A percentile compares a stretch with the other conserved stretches of the same genome.
These are phyloP conservation scores for Candida caryicola DNA, from an alignment of 805 yeast genomes.

Conservation along the genomic window DNA sequence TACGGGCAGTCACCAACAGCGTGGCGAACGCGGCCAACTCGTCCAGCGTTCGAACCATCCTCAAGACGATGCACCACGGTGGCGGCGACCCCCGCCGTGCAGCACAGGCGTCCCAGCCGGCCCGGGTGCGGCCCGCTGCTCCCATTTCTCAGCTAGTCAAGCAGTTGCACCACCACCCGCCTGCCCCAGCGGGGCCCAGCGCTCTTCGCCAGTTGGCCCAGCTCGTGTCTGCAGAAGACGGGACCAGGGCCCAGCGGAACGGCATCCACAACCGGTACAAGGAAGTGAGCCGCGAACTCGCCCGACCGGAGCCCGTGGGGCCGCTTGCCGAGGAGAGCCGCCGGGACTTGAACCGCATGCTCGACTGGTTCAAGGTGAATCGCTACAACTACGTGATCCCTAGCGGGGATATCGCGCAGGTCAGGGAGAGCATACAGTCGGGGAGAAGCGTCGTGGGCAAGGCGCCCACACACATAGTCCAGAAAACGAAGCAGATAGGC, in stretches of 20 bases:
- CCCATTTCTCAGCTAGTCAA: not conserved
- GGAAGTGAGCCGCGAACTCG: conserved; percentile 3
- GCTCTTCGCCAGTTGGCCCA: not conserved
- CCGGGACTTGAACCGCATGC: not conserved
- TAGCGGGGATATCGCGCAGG: not conserved
- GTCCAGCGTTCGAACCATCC: too few species aligned
- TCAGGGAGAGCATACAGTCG: not conserved
- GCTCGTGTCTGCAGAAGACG: not conserved
- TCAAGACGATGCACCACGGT: too few species aligned
- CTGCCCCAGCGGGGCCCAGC: not conserved
- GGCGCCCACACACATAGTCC: conserved; percentile 4
- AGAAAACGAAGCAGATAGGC: conserved; percentile 2
- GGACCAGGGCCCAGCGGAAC: conserved; percentile 1
- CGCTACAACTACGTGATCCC: conserved; percentile 7
- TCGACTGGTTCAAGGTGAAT: conserved; percentile 10
- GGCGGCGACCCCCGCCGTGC: too few species aligned
- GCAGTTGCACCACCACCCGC: not conserved
- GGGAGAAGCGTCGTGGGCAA: not conserved
- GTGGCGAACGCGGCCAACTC: too few species aligned
- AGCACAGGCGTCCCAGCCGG: too few species aligned
- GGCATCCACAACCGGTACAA: conserved; percentile 2
- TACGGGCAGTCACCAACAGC: not conserved
- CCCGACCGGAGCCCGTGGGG: not conserved
- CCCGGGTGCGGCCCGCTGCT: not conserved
- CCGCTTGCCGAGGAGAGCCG: not conserved